Conservation (phyloP, 2,329 filamentous ascomycete genomes). For the Nothophoma quercina region DNA sequence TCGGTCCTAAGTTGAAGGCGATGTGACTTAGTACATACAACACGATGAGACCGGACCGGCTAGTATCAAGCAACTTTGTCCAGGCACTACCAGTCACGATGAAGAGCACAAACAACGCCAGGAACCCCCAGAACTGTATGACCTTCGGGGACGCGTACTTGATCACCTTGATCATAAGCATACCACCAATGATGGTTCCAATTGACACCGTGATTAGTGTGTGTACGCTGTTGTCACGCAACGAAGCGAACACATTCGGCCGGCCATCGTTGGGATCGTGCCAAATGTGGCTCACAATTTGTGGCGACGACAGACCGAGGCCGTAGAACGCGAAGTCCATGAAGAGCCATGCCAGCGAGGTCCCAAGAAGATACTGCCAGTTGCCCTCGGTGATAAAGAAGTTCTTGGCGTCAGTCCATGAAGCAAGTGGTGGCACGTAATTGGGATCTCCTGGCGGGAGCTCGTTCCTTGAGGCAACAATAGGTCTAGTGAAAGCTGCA, state of each 20-base stretch:
- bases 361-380: constrained; percentile 49
- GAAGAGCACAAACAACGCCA: constrained; percentile 42
- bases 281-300: constrained; percentile 48
- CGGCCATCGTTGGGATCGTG: constrained; percentile 18
- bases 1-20: constrained; percentile 47
- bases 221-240: constrained; percentile 41
- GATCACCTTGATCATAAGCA: constrained; percentile 45
- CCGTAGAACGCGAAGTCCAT: constrained; percentile 50
- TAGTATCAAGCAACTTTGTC: constrained; percentile 35
- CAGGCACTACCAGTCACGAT: constrained; percentile 44
- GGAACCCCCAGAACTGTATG: constrained; percentile 45
- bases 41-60: constrained; percentile 37
- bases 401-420: constrained; percentile 39
- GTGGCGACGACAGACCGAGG: constrained; percentile 45
- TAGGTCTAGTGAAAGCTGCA: constrained; percentile 15
- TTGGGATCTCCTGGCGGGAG: constrained; percentile 52
- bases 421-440: constrained; percentile 52
- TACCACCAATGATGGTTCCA: constrained; percentile 40
- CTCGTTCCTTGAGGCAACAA: constrained; percentile 5
- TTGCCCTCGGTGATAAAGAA: constrained; percentile 48
- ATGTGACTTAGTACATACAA: constrained; percentile 46
- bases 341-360: constrained; percentile 46
- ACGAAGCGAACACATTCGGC: constrained; percentile 32
- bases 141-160: constrained; percentile 44
- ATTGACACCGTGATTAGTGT: constrained; percentile 47